A percentile compares a stretch with the other conserved stretches of the same genome.
phyloP scores from a whole-genome alignment of 331 rosid genomes.

The Prunus yedoensis region DNA sequence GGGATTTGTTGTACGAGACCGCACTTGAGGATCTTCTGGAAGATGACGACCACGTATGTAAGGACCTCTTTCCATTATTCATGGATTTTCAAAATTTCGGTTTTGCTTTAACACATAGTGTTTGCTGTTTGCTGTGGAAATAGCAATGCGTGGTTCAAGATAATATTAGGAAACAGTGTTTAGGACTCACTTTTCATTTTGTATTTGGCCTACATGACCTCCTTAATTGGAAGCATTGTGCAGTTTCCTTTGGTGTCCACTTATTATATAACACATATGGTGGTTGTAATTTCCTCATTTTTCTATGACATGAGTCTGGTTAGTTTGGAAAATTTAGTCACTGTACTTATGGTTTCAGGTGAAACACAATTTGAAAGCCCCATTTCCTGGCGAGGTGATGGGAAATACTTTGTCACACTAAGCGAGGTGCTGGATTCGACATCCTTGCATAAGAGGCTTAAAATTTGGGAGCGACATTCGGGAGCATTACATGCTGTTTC shows the following conservation, averaged over 20 bases:
- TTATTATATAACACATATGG: not conserved
- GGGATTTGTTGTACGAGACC: constrained; percentile 85
- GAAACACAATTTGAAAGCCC: constrained; percentile 43
- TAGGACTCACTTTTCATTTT: not conserved
- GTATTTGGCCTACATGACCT: not conserved
- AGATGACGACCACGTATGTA: constrained; percentile 58
- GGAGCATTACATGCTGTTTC: constrained; percentile 75
- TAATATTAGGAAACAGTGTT: not conserved
- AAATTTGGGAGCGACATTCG: constrained; percentile 89
- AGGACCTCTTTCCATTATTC: constrained; percentile 42
- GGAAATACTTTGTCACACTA: constrained; percentile 78
- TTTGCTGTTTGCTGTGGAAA: not conserved
- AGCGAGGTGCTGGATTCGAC: constrained; percentile 36
- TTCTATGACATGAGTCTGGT: not conserved
- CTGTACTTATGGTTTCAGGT: constrained; percentile 44
- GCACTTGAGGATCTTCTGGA: constrained; percentile 48
- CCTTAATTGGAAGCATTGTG: not conserved
- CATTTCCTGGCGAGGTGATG: constrained; percentile 95
- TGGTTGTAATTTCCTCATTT: not conserved
- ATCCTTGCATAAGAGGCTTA: constrained; percentile 52
- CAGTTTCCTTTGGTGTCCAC: not conserved
- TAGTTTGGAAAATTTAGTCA: not conserved
- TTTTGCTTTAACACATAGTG: not conserved
- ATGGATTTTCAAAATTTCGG: not conserved
- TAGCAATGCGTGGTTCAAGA: not conserved